phyloP scores from a whole-genome alignment of 202 grass and related monocot species.

The Eragrostis tef region DNA sequence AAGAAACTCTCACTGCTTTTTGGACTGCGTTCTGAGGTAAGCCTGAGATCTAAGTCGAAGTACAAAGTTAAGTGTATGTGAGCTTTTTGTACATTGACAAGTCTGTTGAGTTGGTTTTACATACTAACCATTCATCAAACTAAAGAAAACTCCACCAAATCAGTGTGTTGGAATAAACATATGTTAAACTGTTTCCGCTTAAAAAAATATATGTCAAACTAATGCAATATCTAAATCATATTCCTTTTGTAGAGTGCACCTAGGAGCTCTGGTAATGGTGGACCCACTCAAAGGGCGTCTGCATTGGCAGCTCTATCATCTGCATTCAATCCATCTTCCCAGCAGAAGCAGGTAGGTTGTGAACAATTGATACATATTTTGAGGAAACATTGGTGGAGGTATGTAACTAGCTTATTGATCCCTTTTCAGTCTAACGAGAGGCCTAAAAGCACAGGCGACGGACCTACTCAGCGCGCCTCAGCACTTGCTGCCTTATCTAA shows the following conservation, averaged over 20 bases:
- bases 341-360: slow-evolving; percentile 55
- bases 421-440: slow-evolving; percentile 63
- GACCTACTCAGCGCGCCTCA: slow-evolving; percentile 84
- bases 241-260: slow-evolving; percentile 56
- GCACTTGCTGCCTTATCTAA: slow-evolving; percentile 84
- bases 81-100: not conserved
- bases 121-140: slow-evolving; percentile 26
- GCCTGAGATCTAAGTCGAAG: slow-evolving; percentile 30
- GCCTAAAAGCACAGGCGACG: slow-evolving; percentile 61
- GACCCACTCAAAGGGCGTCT: slow-evolving; percentile 85
- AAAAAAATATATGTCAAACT: slow-evolving; percentile 10
- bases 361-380: slow-evolving; percentile 16
- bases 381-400: slow-evolving; percentile 4
- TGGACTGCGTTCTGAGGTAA: slow-evolving; percentile 88
- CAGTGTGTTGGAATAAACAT: slow-evolving; percentile 36
- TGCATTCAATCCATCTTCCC: slow-evolving; percentile 84
- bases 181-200: not conserved
- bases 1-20: slow-evolving; percentile 92
- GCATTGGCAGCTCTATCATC: slow-evolving; percentile 84
- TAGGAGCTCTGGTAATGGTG: slow-evolving; percentile 67
- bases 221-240: slow-evolving; percentile 43
- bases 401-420: slow-evolving; percentile 27
- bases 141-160: slow-evolving; percentile 6
- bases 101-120: not conserved
- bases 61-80: slow-evolving; percentile 7